These are phyloP conservation scores for Inga oerstediana DNA, from an alignment of 306 rosid species.

Conservation along the genomic window DNA sequence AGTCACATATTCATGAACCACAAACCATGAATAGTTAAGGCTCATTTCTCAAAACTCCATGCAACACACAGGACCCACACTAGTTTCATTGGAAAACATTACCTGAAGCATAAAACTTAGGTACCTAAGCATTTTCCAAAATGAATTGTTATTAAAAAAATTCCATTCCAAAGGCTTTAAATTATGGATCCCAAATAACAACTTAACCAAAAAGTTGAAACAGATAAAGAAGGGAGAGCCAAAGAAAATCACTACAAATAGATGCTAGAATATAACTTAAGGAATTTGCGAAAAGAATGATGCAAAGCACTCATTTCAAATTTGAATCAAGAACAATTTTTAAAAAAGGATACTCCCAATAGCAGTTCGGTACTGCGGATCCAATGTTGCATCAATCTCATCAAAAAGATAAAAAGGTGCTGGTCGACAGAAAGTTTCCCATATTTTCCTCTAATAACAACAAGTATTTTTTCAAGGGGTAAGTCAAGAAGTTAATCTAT, in stretches of 20 bases:
- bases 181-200: conserved; percentile 12
- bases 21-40: not conserved
- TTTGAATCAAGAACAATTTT: conserved; percentile 11
- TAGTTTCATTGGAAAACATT: not conserved
- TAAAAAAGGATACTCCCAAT: conserved; percentile 90
- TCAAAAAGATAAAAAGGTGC: conserved; percentile 98
- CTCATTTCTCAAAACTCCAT: not conserved
- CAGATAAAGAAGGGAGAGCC: conserved; percentile 1
- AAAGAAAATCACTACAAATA: not conserved
- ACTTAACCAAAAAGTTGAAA: conserved; percentile 11
- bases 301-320: conserved; percentile 20
- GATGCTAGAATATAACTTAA: not conserved
- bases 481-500: no score
- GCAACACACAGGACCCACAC: not conserved
- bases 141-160: not conserved
- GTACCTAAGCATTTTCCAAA: not conserved
- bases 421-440: conserved; percentile 28
- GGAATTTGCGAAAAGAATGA: not conserved
- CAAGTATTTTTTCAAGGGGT: no score
- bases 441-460: no score
- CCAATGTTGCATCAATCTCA: conserved; percentile 97
- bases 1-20: not conserved
- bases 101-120: not conserved
- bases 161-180: not conserved
- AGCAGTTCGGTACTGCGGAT: conserved; percentile 96